Evolutionary conservation across 1,139 yeast genomes (phyloP).

Genomic region (Saccharomyces hybrid): DNA sequence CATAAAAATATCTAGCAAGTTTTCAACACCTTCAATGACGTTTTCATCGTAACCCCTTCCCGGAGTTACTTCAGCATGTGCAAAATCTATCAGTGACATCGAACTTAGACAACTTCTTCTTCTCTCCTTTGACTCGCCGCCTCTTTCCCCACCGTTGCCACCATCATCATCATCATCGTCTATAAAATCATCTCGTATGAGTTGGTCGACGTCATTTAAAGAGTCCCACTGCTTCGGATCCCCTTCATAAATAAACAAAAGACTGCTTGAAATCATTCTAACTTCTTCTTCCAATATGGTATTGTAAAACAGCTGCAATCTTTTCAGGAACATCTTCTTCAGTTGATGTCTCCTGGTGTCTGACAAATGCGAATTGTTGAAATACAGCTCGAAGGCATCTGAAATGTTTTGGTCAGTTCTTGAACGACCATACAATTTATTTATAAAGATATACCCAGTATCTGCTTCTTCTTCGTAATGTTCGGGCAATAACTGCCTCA

Average conservation of each 20-base stretch:
- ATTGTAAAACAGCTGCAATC: slow-evolving; percentile 59
- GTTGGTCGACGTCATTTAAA: slow-evolving; percentile 35
- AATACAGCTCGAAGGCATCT: slow-evolving; percentile 48
- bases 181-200: slow-evolving; percentile 34
- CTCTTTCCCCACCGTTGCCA: slow-evolving; percentile 23
- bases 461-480: slow-evolving; percentile 22
- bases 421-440: slow-evolving; percentile 65
- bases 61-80: slow-evolving; percentile 63
- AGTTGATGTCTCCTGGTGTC: slow-evolving; percentile 31
- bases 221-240: slow-evolving; percentile 46
- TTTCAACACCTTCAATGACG: slow-evolving; percentile 58
- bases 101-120: slow-evolving; percentile 38
- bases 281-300: slow-evolving; percentile 56
- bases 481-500: slow-evolving; percentile 7
- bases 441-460: slow-evolving; percentile 42
- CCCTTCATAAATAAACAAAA: slow-evolving; percentile 69
- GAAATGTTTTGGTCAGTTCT: slow-evolving; percentile 40
- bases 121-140: slow-evolving; percentile 3
- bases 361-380: slow-evolving; percentile 36
- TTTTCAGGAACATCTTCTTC: slow-evolving; percentile 41
- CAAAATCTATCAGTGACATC: slow-evolving; percentile 76
- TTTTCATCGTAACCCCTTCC: slow-evolving; percentile 70
- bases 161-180: slow-evolving; percentile 31
- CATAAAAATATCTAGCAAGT: slow-evolving; percentile 41
- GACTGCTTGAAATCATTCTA: slow-evolving; percentile 65